Evolutionary conservation across 2,329 filamentous ascomycete genomes (phyloP).

Genomic region (Zelopaecilomyces penicillatus): DNA sequence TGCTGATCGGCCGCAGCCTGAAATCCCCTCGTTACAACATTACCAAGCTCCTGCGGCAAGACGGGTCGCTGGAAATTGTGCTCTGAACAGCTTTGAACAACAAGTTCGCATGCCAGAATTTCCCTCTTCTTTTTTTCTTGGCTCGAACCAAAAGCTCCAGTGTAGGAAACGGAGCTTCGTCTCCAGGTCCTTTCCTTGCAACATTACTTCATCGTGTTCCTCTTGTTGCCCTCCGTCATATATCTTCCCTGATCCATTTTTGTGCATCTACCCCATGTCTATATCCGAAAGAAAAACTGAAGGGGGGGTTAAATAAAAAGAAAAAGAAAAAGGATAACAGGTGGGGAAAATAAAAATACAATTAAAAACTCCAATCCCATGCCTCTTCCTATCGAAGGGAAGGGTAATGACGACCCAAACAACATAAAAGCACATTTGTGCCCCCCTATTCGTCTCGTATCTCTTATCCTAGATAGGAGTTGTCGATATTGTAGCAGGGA

Average conservation of each 20-base stretch:
- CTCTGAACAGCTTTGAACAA: slow-evolving; percentile 1
- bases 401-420: too few relatives aligned
- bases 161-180: neutral
- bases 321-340: neutral
- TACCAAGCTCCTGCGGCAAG: slow-evolving; percentile 18
- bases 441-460: too few relatives aligned
- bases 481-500: too few relatives aligned
- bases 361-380: too few relatives aligned
- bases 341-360: neutral
- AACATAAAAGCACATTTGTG: too few relatives aligned
- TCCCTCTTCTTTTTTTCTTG: neutral
- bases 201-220: too few relatives aligned
- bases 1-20: slow-evolving; percentile 13
- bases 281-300: neutral
- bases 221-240: too few relatives aligned
- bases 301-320: neutral
- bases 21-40: slow-evolving; percentile 26
- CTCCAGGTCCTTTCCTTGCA: neutral
- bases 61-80: slow-evolving; percentile 25
- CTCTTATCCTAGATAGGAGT: too few relatives aligned
- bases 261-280: too few relatives aligned
- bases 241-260: too few relatives aligned
- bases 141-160: neutral
- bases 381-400: too few relatives aligned
- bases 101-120: neutral